Evolutionary conservation across 345 rosid genomes (phyloP), one percentile per base, ranked within the genome.

Genomic region (Boechera retrofracta): DNA sequence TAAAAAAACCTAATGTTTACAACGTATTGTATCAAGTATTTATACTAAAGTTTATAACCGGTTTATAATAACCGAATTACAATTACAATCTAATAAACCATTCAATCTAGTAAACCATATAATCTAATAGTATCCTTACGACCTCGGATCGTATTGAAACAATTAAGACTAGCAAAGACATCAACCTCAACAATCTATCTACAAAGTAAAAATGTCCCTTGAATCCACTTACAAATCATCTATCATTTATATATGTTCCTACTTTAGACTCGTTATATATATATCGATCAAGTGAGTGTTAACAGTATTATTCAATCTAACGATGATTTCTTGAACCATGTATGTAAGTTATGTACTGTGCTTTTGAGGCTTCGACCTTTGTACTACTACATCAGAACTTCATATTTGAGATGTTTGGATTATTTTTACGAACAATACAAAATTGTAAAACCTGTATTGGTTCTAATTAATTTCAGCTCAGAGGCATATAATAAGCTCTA

Each of bases 91-190:
- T 21, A 21, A 21, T 21, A 21, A 16, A 16, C 16, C 16, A 16
- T 16, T 16, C 16, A 16, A 16, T 16, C 16, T 16, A 16, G 16
- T 16, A 16, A 16, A 16, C 16, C 16, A 16, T 16, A 16, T 16
- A 16, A 16, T 16, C 16, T 16, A 16, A 16, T 16, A 16, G 16
- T 16, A 62, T 33, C 41, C 5, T 12, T 24, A 47, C 71, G 32
- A 62, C 13, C 7, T 52, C 41, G 49, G 75, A 69, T 62, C 61
- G 33, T 42, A 69, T 21, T 44, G 80, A 61, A 76, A 62, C 70
- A 53, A 69, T n/a, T 69, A 69, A 76, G 49, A 69, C 70, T 61
- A 76, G 33, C 75, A 76, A 76, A 76, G 80, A 62, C 12, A 53
- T 44, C 49, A 24, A 32, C 15, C 57, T 62, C 58, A 69, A 53